A percentile compares a stretch with the other conserved stretches of the same genome.
Conservation (phyloP, 176 grass and related monocot species). For the Musa itinerans region DNA sequence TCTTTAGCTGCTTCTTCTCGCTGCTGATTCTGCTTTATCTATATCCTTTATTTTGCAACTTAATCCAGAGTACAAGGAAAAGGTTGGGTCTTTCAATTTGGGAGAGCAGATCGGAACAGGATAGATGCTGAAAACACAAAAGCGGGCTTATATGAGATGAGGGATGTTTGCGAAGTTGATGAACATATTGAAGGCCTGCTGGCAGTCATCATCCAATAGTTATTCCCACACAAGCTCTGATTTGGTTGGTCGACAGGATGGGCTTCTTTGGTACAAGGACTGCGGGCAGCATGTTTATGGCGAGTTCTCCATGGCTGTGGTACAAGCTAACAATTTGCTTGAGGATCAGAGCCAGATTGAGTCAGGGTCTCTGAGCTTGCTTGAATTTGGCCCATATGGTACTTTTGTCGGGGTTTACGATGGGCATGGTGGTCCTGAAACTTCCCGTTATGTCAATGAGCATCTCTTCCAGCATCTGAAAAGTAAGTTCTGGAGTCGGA, state of each 20-base stretch:
- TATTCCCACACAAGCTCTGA: slow-evolving; percentile 51
- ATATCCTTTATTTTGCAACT: too few relatives aligned
- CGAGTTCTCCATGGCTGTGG: slow-evolving; percentile 57
- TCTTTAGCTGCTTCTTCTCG: too few relatives aligned
- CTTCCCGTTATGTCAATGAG: too few relatives aligned
- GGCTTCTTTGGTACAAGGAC: slow-evolving; percentile 92
- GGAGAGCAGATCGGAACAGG: too few relatives aligned
- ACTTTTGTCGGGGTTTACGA: too few relatives aligned
- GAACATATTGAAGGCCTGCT: slow-evolving; percentile 82
- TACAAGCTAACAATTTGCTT: too few relatives aligned
- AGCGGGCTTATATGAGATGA: slow-evolving; percentile 30
- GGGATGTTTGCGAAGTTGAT: slow-evolving; percentile 68
- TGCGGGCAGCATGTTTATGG: slow-evolving; percentile 69
- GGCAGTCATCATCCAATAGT: slow-evolving; percentile 54
- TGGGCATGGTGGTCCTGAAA: too few relatives aligned
- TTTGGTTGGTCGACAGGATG: slow-evolving; percentile 45
- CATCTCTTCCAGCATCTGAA: too few relatives aligned
- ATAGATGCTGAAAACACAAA: slow-evolving; percentile 11
- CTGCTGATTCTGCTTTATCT: too few relatives aligned
- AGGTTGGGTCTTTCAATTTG: too few relatives aligned
- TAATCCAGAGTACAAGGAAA: too few relatives aligned
- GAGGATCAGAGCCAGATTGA: too few relatives aligned
- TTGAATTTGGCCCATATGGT: slow-evolving; percentile 44
- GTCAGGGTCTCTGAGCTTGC: slow-evolving; percentile 52
- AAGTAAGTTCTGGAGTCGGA: slow-evolving; percentile 20